Conservation (phyloP, 352 stramenopile genomes). For the Phytophthora pinifolia region DNA sequence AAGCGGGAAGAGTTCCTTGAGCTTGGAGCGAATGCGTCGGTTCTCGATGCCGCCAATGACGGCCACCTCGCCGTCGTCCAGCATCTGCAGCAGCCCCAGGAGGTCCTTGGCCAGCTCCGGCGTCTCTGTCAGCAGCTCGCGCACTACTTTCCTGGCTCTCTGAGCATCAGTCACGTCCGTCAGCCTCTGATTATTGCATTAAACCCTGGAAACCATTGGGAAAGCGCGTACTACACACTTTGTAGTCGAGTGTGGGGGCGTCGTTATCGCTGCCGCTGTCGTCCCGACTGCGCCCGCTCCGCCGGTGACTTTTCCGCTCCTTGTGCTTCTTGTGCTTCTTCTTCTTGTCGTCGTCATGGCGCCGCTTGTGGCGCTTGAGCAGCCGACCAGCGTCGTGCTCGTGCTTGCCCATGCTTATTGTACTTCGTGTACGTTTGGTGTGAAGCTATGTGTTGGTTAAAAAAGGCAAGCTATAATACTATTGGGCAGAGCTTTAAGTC, state of each 20-base stretch:
- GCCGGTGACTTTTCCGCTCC: slow-evolving; percentile 26
- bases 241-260: slow-evolving; percentile 26
- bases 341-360: slow-evolving; percentile 32
- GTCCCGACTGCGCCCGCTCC: slow-evolving; percentile 14
- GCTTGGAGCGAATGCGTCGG: slow-evolving; percentile 56
- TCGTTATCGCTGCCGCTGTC: slow-evolving; percentile 15
- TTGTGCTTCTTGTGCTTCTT: slow-evolving; percentile 38
- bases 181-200: neutral
- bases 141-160: slow-evolving; percentile 48
- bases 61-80: slow-evolving; percentile 73
- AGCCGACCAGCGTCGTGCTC: slow-evolving; percentile 27
- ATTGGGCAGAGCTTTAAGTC: neutral
- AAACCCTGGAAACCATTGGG: neutral
- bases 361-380: slow-evolving; percentile 37
- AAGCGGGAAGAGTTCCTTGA: slow-evolving; percentile 72
- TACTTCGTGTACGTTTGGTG: slow-evolving; percentile 14
- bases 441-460: slow-evolving; percentile 1
- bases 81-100: slow-evolving; percentile 66
- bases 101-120: slow-evolving; percentile 67
- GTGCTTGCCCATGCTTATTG: slow-evolving; percentile 32
- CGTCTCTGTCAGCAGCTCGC: slow-evolving; percentile 62
- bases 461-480: slow-evolving; percentile 18
- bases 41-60: slow-evolving; percentile 83
- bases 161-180: slow-evolving; percentile 5
- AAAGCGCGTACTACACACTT: neutral